Conservation (phyloP, 2,329 filamentous ascomycete species). For the Xylaria sp. region DNA sequence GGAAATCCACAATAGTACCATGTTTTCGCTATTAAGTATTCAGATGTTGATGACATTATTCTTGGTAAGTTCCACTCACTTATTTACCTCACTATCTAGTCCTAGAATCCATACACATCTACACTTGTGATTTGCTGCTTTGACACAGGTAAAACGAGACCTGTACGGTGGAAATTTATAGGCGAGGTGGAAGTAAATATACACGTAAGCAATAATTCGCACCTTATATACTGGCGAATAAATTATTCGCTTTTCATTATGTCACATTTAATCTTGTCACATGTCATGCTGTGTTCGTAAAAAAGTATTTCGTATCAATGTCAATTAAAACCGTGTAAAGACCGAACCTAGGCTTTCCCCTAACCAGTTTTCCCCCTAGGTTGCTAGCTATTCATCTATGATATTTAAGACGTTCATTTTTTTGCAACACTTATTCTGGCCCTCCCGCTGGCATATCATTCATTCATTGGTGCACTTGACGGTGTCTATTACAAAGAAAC, state of each 20-base stretch:
- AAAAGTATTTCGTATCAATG: slow-evolving; percentile 4
- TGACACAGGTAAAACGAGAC: too few species aligned
- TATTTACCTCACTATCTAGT: too few species aligned
- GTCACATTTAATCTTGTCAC: background rate
- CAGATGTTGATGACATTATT: too few species aligned
- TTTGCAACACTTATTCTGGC: slow-evolving; percentile 5
- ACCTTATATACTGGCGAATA: background rate
- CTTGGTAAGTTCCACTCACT: too few species aligned
- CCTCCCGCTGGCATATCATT: background rate
- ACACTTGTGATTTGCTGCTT: too few species aligned
- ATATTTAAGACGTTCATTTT: slow-evolving; percentile 2
- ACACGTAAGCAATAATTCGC: background rate
- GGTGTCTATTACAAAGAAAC: slow-evolving; percentile 26
- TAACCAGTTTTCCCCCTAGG: background rate
- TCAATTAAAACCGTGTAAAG: slow-evolving; percentile 15
- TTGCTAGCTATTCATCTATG: slow-evolving; percentile 5
- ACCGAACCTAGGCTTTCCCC: slow-evolving; percentile 4
- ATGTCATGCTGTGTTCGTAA: background rate
- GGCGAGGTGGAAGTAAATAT: too few species aligned
- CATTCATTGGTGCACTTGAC: slow-evolving; percentile 13
- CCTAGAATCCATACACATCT: too few species aligned
- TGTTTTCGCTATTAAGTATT: too few species aligned
- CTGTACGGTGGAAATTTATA: too few species aligned
- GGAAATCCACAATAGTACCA: too few species aligned
- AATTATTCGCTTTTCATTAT: too few species aligned